Base-by-base conservation (phyloP, 2,329 filamentous ascomycete species). In the Fusarium sp. region DNA sequence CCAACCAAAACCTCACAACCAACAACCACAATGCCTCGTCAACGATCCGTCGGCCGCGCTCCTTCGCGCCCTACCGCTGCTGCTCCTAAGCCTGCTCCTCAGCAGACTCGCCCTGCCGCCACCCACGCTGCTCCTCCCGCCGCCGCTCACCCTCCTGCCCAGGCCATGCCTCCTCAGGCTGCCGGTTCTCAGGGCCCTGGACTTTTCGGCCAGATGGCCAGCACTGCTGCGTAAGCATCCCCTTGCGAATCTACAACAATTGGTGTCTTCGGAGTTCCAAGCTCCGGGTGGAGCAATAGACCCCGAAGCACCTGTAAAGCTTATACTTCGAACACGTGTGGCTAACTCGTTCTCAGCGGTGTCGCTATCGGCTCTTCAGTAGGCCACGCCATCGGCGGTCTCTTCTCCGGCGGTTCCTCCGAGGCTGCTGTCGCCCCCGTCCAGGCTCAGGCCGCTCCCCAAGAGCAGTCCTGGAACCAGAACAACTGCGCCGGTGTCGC, bases 161-260 rank as follows among this genome's bases (percentile, higher is more conserved):
- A 58, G 25, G 71, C 61, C 44, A 70, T 70, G 66, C 71, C 71
- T 69, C 57, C 71, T 52, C 72, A 75, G 72, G 72, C 72, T 57
- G 75, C 74, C 83, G 59, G 82, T 84, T 88, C 89, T 59, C 87
- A 92, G 74, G 93, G 94, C 33, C 91, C 94, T 9, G 95, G 96
- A 72, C 88, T 99, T 15, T 94, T 99, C 77, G 95, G 94, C 66
- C 94, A 98, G 88, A 98, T 99, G 93, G 96, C 96, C 75, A 94
- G 92, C 81, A 99, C 96, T 64, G 96, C 96, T 82, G 96, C 96
- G 95, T 98, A 92, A 86, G 94, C 91, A n/a, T 39, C 14, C 22
- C 41, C n/a, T 22, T 13, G 15, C 13, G 20, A 55, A 61, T 15
- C 8, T 25, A 17, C 14, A 31, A 11, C 6, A 60, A 42, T 53